Percentiles rank a stretch among this genome's conserved stretches.
These are phyloP conservation scores for Lasiodiplodia sp. DNA, from an alignment of 2,329 filamentous ascomycete genomes.

Conservation along the genomic window DNA sequence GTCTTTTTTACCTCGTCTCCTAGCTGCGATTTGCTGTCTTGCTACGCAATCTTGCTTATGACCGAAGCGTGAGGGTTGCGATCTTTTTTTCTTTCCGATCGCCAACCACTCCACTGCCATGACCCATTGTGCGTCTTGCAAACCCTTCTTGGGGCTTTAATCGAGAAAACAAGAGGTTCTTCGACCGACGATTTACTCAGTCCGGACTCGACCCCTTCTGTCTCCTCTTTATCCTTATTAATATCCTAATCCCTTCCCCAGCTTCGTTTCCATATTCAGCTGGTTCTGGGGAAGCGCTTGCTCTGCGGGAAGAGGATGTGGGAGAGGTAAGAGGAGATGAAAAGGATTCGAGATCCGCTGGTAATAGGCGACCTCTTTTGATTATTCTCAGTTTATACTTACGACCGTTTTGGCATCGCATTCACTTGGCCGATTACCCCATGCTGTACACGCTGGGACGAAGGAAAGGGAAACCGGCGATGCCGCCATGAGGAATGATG, in stretches of 20 bases:
- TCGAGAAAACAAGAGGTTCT: slow-evolving; percentile 22
- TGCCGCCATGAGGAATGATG: slow-evolving; percentile 16
- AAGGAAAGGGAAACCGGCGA: slow-evolving; percentile 12
- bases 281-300: slow-evolving; percentile 28
- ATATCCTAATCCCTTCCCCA: slow-evolving; percentile 22
- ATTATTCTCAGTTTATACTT: not conserved
- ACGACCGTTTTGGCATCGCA: slow-evolving; percentile 10
- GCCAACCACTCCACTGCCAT: slow-evolving; percentile 6
- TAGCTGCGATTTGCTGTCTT: slow-evolving; percentile 20
- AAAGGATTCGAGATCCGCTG: not conserved
- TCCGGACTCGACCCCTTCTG: not conserved
- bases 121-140: slow-evolving; percentile 23
- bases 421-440: not conserved
- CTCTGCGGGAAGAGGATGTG: slow-evolving; percentile 1
- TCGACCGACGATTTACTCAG: slow-evolving; percentile 21
- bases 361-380: slow-evolving; percentile 23
- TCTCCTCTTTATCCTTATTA: slow-evolving; percentile 1
- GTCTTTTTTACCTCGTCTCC: slow-evolving; percentile 1
- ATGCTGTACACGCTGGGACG: slow-evolving; percentile 15
- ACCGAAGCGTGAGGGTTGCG: slow-evolving; percentile 16
- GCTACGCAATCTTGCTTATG: slow-evolving; percentile 5
- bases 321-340: not conserved
- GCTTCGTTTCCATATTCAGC: slow-evolving; percentile 24
- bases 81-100: slow-evolving; percentile 1
- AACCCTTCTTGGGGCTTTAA: not conserved